Conservation (phyloP, 2,329 filamentous ascomycete species). For the Beauveria varroae region DNA sequence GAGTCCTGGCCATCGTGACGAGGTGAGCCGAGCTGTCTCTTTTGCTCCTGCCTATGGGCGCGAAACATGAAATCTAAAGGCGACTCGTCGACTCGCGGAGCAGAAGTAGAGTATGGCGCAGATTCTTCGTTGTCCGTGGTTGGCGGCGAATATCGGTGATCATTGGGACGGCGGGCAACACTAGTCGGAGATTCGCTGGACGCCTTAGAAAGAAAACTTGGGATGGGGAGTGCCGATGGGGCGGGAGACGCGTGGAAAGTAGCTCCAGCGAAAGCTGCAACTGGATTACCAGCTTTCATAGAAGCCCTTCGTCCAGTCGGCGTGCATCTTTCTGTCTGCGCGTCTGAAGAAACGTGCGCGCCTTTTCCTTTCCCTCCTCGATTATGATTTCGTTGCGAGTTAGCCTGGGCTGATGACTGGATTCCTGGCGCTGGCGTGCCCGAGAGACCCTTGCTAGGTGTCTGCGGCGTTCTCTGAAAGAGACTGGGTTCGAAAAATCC, state of each 20-base stretch:
- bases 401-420: constrained; percentile 18
- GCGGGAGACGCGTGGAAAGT: constrained; percentile 94
- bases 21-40: constrained; percentile 46
- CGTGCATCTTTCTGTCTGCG: constrained; percentile 34
- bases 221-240: constrained; percentile 81
- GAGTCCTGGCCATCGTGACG: constrained; percentile 30
- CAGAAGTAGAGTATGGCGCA: constrained; percentile 30
- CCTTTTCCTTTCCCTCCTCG: constrained; percentile 23
- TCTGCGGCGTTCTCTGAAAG: constrained; percentile 32
- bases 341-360: constrained; percentile 32
- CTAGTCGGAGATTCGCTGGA: constrained; percentile 53
- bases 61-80: constrained; percentile 88
- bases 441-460: constrained; percentile 37
- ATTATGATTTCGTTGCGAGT: constrained; percentile 22
- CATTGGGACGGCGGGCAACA: constrained; percentile 28
- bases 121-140: constrained; percentile 46
- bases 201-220: constrained; percentile 74
- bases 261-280: constrained; percentile 75
- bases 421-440: constrained; percentile 26
- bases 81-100: constrained; percentile 47
- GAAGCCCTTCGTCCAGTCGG: constrained; percentile 32
- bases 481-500: constrained; percentile 23
- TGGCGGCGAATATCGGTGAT: constrained; percentile 42
- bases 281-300: constrained; percentile 35
- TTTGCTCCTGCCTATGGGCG: constrained; percentile 73